Base-by-base conservation (phyloP, 768 basidiomycete genomes). In the Tulasnella sp. region DNA sequence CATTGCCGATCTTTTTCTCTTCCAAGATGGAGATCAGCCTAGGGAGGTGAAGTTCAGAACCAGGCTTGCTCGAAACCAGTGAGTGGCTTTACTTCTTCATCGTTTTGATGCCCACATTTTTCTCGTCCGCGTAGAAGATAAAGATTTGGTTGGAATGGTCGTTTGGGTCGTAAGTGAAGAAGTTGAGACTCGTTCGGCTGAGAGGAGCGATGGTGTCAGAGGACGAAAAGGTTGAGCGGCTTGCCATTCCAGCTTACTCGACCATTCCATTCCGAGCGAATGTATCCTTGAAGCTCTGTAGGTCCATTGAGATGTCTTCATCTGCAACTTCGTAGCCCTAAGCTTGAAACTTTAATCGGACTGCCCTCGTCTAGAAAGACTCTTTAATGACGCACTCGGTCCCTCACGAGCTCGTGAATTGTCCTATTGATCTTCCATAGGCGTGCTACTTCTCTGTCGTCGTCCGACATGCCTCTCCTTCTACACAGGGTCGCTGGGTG, bases 341-440 rank as follows among this genome's bases (percentile, higher is more conserved):
- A 32, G 51, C 10, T 35, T 13, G n/a, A 42, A 37, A 9, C 26
- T 78, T 70, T 9, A 42, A 42, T 18, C 13, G 55, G 37, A 35
- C 26, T 37, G 70, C 29, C 71, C 39, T 46, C 37, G 32, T 23
- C 32, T 6, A 72, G 29, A 37, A 46, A 32, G 13, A 73, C 13
- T 4, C 26, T 10, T 23, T 1, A 48, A 20, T 40, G 10, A 82
- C 86, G 85, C 80, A 98, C 98, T 87, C 98, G 90, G 84, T 99
- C 97, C 84, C 91, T 90, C 80, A 96, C 94, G 74, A 99, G 91
- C 85, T 99, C 97, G 83, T 98, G 96, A 61, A 98, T 92, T 72
- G 98, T 99, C 82, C 94, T 87, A 85, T 95, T 95, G 80, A 99
- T 96, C 82, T 96, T 93, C 95, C 96, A 99, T 83, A 99, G 88